A percentile compares a stretch with the other conserved stretches of the same genome.
These are phyloP conservation scores for Bryum argenteum DNA, from an alignment of 225 moss, liverwort and hornwort genomes.

Conservation along the genomic window DNA sequence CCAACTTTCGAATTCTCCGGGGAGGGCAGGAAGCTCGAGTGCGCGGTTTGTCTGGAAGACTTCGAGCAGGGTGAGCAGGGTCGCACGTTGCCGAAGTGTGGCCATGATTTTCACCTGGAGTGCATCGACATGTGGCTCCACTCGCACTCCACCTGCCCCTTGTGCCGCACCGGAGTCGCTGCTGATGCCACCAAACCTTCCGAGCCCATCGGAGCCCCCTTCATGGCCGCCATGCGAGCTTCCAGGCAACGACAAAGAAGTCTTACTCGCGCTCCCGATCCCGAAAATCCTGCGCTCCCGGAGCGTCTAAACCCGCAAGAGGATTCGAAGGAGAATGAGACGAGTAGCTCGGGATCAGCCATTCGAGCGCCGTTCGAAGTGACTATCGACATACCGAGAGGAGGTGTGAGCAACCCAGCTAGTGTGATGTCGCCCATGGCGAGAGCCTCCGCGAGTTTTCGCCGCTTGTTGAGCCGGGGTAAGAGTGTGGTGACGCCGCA, in stretches of 20 bases:
- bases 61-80: slow-evolving; percentile 54
- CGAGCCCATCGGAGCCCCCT: slow-evolving; percentile 27
- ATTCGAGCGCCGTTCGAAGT: slow-evolving; percentile 51
- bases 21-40: slow-evolving; percentile 38
- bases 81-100: slow-evolving; percentile 56
- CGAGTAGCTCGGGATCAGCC: slow-evolving; percentile 1
- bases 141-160: slow-evolving; percentile 67
- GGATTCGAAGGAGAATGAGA: slow-evolving; percentile 35
- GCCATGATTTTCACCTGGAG: slow-evolving; percentile 52
- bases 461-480: slow-evolving; percentile 54
- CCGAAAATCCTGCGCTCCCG: neutral
- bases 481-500: slow-evolving; percentile 49
- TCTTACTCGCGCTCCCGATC: slow-evolving; percentile 28
- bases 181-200: slow-evolving; percentile 16
- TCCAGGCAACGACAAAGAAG: slow-evolving; percentile 36
- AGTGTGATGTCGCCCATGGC: slow-evolving; percentile 46
- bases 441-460: slow-evolving; percentile 60
- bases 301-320: too few relatives aligned
- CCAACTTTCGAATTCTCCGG: slow-evolving; percentile 55
- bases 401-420: slow-evolving; percentile 10
- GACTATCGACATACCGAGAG: slow-evolving; percentile 46
- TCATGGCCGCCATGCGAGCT: slow-evolving; percentile 54
- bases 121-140: slow-evolving; percentile 78
- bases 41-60: slow-evolving; percentile 70
- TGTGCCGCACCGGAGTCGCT: slow-evolving; percentile 49